Conservation (phyloP, 2,329 filamentous ascomycete species). For the Hymenoscyphus scutula region DNA sequence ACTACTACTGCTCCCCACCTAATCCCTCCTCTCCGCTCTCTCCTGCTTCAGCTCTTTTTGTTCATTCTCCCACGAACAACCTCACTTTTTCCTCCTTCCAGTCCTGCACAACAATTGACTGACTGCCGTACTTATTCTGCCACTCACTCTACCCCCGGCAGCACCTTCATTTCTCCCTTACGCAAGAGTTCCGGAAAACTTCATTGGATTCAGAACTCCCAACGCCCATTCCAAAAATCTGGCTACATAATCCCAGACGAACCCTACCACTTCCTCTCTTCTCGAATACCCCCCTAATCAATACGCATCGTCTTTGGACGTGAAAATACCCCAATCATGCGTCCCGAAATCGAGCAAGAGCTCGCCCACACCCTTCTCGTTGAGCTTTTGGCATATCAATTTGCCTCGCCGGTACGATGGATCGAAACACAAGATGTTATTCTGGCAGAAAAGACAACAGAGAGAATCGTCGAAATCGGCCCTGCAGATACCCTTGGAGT, state of each 20-base stretch:
- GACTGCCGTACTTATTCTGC: not conserved
- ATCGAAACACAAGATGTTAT: slow-evolving; percentile 99
- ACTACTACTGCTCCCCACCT: not conserved
- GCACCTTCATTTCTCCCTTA: slow-evolving; percentile 2
- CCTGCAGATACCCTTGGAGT: slow-evolving; percentile 94
- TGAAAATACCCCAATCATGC: slow-evolving; percentile 61
- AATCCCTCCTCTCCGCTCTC: not conserved
- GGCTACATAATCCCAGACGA: not conserved
- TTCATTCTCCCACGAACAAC: not conserved
- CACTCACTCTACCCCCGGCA: not conserved
- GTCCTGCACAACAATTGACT: not conserved
- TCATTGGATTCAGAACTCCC: not conserved
- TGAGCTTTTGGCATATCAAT: slow-evolving; percentile 98
- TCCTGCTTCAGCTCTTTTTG: not conserved
- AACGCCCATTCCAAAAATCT: not conserved
- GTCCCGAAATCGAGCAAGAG: slow-evolving; percentile 98
- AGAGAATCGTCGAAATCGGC: slow-evolving; percentile 96
- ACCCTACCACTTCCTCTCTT: not conserved
- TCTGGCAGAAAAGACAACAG: slow-evolving; percentile 89
- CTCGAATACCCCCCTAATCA: slow-evolving; percentile 20
- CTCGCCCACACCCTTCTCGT: slow-evolving; percentile 97
- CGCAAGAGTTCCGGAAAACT: not conserved
- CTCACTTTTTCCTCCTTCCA: not conserved
- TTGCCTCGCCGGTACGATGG: slow-evolving; percentile 98
- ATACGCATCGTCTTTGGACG: slow-evolving; percentile 32